Conservation (phyloP, 176 grass and related monocot genomes). For the Urochloa ruziziensis region DNA sequence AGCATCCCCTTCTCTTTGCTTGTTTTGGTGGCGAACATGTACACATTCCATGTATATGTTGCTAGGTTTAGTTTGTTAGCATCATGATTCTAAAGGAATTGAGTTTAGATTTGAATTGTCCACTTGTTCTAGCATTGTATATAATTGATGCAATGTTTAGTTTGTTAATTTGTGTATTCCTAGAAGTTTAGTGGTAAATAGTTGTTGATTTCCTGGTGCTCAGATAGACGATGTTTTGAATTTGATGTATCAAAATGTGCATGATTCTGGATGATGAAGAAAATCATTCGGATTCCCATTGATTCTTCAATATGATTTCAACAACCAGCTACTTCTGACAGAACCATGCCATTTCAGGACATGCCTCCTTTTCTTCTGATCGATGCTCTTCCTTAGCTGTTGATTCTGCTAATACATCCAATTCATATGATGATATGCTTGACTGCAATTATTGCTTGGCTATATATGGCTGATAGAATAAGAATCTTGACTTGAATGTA, state of each 20-base stretch:
- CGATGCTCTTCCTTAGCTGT: not conserved
- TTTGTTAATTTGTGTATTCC: not conserved
- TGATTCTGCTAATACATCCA: not conserved
- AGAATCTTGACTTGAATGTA: not conserved
- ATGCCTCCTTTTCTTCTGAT: not conserved
- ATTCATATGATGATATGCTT: not conserved
- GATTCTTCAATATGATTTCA: constrained; percentile 40
- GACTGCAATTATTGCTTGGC: not conserved
- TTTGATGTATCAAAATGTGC: not conserved
- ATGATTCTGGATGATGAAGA: constrained; percentile 48
- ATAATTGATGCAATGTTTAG: not conserved
- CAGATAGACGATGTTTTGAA: not conserved
- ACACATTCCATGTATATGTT: not conserved
- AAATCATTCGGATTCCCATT: constrained; percentile 58
- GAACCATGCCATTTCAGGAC: constrained; percentile 3
- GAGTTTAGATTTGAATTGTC: too few relatives aligned
- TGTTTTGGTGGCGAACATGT: not conserved
- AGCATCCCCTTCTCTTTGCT: not conserved
- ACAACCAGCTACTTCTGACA: constrained; percentile 55
- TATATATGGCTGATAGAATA: not conserved
- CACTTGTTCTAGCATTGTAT: not conserved
- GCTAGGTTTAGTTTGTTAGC: fast-evolving
- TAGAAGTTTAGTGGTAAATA: too few relatives aligned
- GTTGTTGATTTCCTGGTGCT: not conserved
- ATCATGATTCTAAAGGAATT: not conserved